phyloP scores from a whole-genome alignment of 108 stramenopile genomes.

The Craspedostauros australis region DNA sequence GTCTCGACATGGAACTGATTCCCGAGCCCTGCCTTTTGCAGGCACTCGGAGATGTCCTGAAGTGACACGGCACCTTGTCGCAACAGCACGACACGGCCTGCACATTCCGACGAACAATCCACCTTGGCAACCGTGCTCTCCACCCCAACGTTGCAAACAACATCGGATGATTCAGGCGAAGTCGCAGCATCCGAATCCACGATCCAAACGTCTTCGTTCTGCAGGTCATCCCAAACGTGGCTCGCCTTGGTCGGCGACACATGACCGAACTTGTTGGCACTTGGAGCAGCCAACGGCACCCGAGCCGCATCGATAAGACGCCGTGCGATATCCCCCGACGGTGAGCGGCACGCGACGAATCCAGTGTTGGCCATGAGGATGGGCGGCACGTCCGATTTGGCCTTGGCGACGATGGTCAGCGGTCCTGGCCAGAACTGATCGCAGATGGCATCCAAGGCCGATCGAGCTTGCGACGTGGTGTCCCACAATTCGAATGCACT shows the following conservation, averaged over 20 bases:
- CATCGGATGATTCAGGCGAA: constrained; percentile 2
- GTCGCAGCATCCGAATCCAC: constrained; percentile 38
- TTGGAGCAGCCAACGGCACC: constrained; percentile 97
- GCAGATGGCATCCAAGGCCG: constrained; percentile 42
- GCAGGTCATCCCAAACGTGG: constrained; percentile 95
- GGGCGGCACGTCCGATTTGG: constrained; percentile 62
- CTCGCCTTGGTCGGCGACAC: constrained; percentile 88
- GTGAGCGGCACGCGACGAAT: constrained; percentile 94
- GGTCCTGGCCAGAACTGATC: constrained; percentile 92
- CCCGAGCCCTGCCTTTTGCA: constrained; percentile 34
- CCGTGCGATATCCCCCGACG: constrained; percentile 83
- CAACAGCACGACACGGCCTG: constrained; percentile 46
- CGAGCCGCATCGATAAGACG: constrained; percentile 65
- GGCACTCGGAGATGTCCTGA: constrained; percentile 30
- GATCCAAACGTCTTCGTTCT: constrained; percentile 78
- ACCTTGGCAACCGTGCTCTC: constrained; percentile 84
- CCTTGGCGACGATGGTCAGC: constrained; percentile 83
- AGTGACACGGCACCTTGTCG: constrained; percentile 77
- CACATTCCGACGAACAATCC: constrained; percentile 20
- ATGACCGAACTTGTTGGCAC: constrained; percentile 97
- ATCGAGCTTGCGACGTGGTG: constrained; percentile 29
- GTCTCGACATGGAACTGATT: constrained; percentile 37
- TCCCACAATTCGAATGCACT: constrained; percentile 72
- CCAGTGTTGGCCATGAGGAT: constrained; percentile 91
- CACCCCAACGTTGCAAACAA: constrained; percentile 60